These are phyloP conservation scores for Amylostereum chailletii DNA, from an alignment of 1,284 basidiomycete genomes.

Conservation along the genomic window DNA sequence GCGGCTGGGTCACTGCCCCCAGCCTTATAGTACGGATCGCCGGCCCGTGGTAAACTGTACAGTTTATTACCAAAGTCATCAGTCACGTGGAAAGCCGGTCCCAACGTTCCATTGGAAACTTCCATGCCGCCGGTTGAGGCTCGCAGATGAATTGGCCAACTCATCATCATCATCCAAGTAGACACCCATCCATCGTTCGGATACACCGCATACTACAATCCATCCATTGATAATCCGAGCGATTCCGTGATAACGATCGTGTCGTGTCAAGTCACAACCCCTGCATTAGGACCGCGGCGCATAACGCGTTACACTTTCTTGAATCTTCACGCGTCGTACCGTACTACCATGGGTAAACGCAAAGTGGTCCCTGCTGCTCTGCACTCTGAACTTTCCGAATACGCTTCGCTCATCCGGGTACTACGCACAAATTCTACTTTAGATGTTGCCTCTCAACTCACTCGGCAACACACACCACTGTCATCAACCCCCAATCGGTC, in stretches of 20 bases:
- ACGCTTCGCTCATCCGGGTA: slow-evolving; percentile 51
- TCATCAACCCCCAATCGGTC: neutral
- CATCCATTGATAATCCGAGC: neutral
- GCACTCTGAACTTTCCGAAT: slow-evolving; percentile 53
- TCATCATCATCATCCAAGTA: too few species aligned
- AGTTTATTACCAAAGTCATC: slow-evolving; percentile 20
- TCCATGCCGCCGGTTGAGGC: too few species aligned
- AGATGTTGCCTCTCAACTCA: slow-evolving; percentile 43
- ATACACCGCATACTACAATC: neutral
- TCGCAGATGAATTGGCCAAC: too few species aligned
- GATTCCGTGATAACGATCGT: neutral
- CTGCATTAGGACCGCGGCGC: neutral
- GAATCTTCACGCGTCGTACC: neutral
- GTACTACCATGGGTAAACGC: slow-evolving; percentile 29
- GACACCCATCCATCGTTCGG: too few species aligned
- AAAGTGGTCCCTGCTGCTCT: slow-evolving; percentile 38
- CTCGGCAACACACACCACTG: slow-evolving; percentile 11
- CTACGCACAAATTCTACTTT: slow-evolving; percentile 43
- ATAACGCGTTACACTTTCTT: neutral
- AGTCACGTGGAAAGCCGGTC: slow-evolving; percentile 1
- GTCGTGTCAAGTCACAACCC: neutral
- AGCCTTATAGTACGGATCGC: slow-evolving; percentile 6
- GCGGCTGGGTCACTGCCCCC: neutral
- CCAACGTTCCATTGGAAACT: too few species aligned
- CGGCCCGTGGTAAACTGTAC: slow-evolving; percentile 24